A percentile compares a stretch with the other conserved stretches of the same genome.
These are phyloP conservation scores for Domatiomyces catenatus DNA, from an alignment of 2,329 filamentous ascomycete species.

Conservation along the genomic window DNA sequence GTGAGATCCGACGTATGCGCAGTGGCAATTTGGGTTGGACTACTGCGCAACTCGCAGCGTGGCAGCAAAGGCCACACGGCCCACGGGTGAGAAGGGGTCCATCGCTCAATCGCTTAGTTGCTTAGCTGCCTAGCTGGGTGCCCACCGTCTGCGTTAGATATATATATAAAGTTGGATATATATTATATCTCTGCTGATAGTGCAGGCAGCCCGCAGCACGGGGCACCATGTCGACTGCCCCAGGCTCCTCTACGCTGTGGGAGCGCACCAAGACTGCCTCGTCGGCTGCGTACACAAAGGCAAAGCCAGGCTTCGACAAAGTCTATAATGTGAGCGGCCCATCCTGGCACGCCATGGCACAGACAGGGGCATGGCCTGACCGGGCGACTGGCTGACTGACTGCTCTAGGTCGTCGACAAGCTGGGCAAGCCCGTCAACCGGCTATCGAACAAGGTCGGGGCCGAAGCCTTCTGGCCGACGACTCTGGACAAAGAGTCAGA, in stretches of 20 bases:
- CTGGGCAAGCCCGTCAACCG: conserved; percentile 63
- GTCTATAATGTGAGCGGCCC: conserved; percentile 37
- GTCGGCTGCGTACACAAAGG: conserved; percentile 27
- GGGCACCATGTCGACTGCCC: conserved; percentile 24
- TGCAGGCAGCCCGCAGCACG: conserved; percentile 47
- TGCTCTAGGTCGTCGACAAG: conserved; percentile 40
- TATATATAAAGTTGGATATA: no score
- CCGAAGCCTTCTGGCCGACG: conserved; percentile 72
- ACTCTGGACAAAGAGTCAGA: conserved; percentile 78
- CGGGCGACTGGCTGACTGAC: background rate
- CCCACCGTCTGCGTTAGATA: background rate
- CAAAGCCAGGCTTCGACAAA: conserved; percentile 60
- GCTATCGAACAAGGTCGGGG: conserved; percentile 65
- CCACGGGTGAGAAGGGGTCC: background rate
- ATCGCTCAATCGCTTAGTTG: background rate
- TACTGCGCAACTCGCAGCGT: background rate
- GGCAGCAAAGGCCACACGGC: background rate
- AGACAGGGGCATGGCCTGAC: background rate
- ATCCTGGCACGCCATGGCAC: background rate
- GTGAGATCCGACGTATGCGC: background rate
- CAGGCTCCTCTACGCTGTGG: conserved; percentile 32
- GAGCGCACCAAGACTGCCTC: conserved; percentile 36
- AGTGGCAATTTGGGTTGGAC: background rate
- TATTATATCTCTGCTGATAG: conserved; percentile 31
- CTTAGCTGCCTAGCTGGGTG: background rate